Evolutionary conservation across 805 yeast species (phyloP).

Genomic region (Suhomyces faveliae): DNA sequence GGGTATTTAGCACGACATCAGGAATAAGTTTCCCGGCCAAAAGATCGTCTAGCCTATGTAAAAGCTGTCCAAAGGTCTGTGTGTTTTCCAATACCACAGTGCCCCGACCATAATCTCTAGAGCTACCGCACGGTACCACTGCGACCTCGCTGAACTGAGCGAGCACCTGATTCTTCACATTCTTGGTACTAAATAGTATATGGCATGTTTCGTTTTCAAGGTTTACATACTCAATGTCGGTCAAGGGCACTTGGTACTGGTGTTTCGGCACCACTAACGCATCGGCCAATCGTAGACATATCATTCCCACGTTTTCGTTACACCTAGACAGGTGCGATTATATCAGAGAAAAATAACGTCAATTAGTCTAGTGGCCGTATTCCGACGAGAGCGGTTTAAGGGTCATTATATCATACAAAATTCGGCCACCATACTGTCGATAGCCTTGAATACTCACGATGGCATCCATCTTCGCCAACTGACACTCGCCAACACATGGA

Average conservation of each 20-base stretch:
- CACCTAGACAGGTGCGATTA: background rate
- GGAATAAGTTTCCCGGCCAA: background rate
- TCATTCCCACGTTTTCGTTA: background rate
- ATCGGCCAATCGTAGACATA: background rate
- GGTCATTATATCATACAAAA: background rate
- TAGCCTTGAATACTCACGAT: background rate
- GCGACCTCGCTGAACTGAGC: conserved; percentile 1
- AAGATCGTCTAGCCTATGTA: background rate
- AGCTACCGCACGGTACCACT: conserved; percentile 3
- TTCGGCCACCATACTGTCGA: background rate
- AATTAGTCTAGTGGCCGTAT: background rate
- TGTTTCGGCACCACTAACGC: background rate
- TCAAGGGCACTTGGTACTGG: background rate
- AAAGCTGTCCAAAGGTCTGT: background rate
- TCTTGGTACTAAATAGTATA: conserved; percentile 3
- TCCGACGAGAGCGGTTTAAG: background rate
- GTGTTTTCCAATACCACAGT: background rate
- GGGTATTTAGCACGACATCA: conserved; percentile 16
- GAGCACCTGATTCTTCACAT: background rate
- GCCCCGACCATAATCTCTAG: background rate
- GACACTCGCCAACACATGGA: background rate
- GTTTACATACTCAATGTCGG: background rate
- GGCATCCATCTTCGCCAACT: background rate
- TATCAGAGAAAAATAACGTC: background rate
- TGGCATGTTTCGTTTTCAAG: conserved; percentile 4